These are phyloP conservation scores for Hygrophorus pudorinus DNA, from an alignment of 768 basidiomycete genomes.

Conservation along the genomic window DNA sequence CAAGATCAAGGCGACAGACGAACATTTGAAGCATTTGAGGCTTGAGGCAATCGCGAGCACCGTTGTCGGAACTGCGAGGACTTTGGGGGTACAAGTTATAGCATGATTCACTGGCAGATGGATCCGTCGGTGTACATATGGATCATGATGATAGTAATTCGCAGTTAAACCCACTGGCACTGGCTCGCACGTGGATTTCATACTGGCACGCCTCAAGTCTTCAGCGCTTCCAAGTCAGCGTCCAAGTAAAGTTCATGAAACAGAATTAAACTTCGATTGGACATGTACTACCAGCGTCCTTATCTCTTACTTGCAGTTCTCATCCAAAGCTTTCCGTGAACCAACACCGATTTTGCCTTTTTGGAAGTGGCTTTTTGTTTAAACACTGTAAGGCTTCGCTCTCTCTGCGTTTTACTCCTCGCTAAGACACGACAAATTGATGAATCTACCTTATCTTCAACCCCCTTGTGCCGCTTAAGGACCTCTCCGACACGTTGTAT, in stretches of 20 bases:
- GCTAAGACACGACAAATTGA: slow-evolving; percentile 8
- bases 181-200: neutral
- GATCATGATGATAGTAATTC: neutral
- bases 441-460: slow-evolving; percentile 40
- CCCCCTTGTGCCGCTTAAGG: slow-evolving; percentile 48
- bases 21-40: slow-evolving; percentile 76
- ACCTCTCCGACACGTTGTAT: slow-evolving; percentile 48
- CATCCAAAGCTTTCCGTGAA: slow-evolving; percentile 6
- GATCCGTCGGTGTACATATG: slow-evolving; percentile 3
- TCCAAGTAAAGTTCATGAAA: slow-evolving; percentile 24
- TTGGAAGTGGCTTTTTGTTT: neutral
- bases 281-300: slow-evolving; percentile 17
- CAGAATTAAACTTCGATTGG: slow-evolving; percentile 32
- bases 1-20: slow-evolving; percentile 89
- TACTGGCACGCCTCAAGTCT: no score
- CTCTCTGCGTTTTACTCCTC: neutral
- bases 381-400: neutral
- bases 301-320: slow-evolving; percentile 19
- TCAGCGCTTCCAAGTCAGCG: no score
- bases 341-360: slow-evolving; percentile 2
- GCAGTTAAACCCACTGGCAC: neutral
- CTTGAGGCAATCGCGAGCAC: slow-evolving; percentile 84
- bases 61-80: slow-evolving; percentile 81
- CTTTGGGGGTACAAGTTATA: slow-evolving; percentile 83
- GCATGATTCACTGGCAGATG: slow-evolving; percentile 37